Percentiles rank a stretch among this genome's conserved stretches.
Evolutionary conservation across 139 green algal genomes (phyloP).

Genomic region (Coccomyxa sp.): DNA sequence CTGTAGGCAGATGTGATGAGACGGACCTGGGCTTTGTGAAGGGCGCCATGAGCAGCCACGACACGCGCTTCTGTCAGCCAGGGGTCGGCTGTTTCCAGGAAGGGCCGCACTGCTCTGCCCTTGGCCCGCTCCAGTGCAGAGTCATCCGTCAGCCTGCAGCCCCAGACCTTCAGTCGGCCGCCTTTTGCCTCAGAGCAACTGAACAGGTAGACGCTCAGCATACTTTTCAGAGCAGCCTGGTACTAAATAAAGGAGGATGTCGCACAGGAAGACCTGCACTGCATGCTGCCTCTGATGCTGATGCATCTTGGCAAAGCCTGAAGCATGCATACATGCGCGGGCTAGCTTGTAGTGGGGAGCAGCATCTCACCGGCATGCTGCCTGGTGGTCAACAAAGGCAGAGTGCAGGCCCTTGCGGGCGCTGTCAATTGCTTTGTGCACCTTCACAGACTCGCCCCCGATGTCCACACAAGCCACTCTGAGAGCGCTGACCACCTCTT

Average conservation of each 20-base stretch:
- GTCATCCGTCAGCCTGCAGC: conserved; percentile 19
- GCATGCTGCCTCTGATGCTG: no score
- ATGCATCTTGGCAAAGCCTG: no score
- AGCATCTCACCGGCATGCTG: conserved; percentile 22
- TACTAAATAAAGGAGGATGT: not conserved
- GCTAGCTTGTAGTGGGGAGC: not conserved
- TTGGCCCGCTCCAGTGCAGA: conserved; percentile 5
- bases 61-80: conserved; percentile 52
- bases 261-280: no score
- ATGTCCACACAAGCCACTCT: conserved; percentile 10
- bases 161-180: no score
- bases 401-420: conserved; percentile 23
- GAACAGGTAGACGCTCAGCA: not conserved
- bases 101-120: conserved; percentile 7
- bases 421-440: conserved; percentile 20
- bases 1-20: no score
- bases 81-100: conserved; percentile 45
- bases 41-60: conserved; percentile 4
- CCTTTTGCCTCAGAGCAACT: not conserved
- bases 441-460: not conserved
- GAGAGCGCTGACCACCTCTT: conserved; percentile 16
- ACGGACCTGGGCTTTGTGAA: not conserved
- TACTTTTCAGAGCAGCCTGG: not conserved
- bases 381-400: conserved; percentile 24
- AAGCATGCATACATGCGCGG: no score